Base-by-base conservation (phyloP, 2,329 filamentous ascomycete species). In the Clonostachys chloroleuca region DNA sequence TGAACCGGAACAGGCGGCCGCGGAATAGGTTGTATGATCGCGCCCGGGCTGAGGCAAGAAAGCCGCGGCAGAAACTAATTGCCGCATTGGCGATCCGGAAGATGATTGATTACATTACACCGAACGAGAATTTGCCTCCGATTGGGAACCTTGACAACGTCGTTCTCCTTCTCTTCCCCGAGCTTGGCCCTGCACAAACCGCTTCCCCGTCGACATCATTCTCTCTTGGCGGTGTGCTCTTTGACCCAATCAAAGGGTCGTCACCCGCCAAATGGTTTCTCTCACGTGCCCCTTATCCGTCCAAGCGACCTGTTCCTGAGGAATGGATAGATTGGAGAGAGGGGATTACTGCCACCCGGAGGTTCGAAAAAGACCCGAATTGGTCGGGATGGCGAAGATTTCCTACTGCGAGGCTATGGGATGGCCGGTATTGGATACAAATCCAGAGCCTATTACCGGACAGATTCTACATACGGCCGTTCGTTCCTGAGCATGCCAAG, bases 341-440 rank as follows among this genome's bases (percentile, higher is more conserved):
- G 14, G 36, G 36, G 12, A 39, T n/a, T 8, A 39, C 17, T 8
- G 36, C 17, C 7, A 18, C 14, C 14, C 6, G 17, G 17, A n/a
- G 36, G 17, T 39, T n/a, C 17, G 36, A 39, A 18, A 39, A 18
- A n/a, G 36, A n/a, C 14, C 41, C 40, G n/a, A n/a, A n/a, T 36
- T 34, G 20, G 41, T 24, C 51, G 35, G 51, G 45, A 2, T 71
- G 69, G 64, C 49, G 54, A 9, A 56, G 54, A 24, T 69, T 64
- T 63, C 63, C 59, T 42, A 57, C 52, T 17, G 53, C 57, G 12
- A 59, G 59, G 42, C 59, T 77, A 46, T 86, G 74, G 66, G 83
- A 86, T 59, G 77, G 80, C 0, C 77, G 83, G 3, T 86, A 75
- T 61, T 86, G 83, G 83, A 62, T 84, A 13, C 8, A 34, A 30